These are phyloP conservation scores for Dioscorea dumetorum DNA, from an alignment of 106 monocot species.

Conservation along the genomic window DNA sequence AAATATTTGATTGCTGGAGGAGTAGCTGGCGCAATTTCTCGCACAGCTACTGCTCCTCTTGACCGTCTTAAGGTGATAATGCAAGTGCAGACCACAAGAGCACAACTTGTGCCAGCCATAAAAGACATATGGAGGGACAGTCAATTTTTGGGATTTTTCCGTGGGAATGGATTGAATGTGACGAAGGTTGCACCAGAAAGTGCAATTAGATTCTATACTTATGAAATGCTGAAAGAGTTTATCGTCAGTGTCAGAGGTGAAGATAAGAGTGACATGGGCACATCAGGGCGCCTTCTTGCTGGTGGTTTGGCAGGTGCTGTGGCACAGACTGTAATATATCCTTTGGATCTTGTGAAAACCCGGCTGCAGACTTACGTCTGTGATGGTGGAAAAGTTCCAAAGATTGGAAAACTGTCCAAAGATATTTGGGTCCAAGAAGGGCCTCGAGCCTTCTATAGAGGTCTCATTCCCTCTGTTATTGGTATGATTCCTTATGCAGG, in stretches of 20 bases:
- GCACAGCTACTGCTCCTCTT: slow-evolving; percentile 89
- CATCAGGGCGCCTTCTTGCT: slow-evolving; percentile 63
- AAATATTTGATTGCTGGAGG: slow-evolving; percentile 91
- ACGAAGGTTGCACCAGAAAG: slow-evolving; percentile 92
- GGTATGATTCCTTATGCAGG: slow-evolving; percentile 98
- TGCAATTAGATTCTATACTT: slow-evolving; percentile 88
- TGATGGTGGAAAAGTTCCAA: slow-evolving; percentile 54
- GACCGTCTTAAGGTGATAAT: slow-evolving; percentile 81
- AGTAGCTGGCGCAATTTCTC: slow-evolving; percentile 88
- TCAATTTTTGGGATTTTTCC: slow-evolving; percentile 51
- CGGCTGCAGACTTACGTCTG: slow-evolving; percentile 70
- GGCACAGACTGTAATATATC: slow-evolving; percentile 91
- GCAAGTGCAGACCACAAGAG: slow-evolving; percentile 72
- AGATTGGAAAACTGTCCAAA: slow-evolving; percentile 52
- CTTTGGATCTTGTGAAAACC: slow-evolving; percentile 91
- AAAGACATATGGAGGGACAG: slow-evolving; percentile 82
- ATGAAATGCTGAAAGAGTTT: slow-evolving; percentile 73
- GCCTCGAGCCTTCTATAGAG: slow-evolving; percentile 86
- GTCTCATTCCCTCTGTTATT: slow-evolving; percentile 67
- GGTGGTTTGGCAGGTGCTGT: slow-evolving; percentile 90
- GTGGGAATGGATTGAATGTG: slow-evolving; percentile 93
- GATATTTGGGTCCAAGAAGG: slow-evolving; percentile 88
- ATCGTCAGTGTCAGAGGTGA: slow-evolving; percentile 57
- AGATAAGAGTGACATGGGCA: slow-evolving; percentile 70
- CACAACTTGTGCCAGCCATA: slow-evolving; percentile 46